Conservation (phyloP, 2,329 filamentous ascomycete genomes). For the Fusarium nurragi region DNA sequence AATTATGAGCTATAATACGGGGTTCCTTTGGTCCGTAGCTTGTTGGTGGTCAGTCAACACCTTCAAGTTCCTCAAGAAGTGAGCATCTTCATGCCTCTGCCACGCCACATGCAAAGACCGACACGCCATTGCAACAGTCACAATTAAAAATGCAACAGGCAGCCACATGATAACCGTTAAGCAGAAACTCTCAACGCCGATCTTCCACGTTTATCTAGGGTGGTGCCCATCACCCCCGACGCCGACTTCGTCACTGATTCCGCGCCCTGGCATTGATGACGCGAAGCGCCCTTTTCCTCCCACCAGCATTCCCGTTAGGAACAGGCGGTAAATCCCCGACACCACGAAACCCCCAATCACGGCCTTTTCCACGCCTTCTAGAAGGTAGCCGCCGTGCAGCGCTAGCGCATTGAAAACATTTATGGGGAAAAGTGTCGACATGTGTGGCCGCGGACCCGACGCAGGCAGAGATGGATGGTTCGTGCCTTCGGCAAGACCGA, state of each 20-base stretch:
- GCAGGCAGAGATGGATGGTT: conserved; percentile 11
- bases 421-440: background rate
- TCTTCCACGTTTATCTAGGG: conserved; percentile 5
- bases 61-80: too few species aligned
- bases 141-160: background rate
- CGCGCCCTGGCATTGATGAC: conserved; percentile 7
- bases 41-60: too few species aligned
- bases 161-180: background rate
- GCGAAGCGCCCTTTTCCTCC: background rate
- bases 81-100: too few species aligned
- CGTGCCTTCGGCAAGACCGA: conserved; percentile 22
- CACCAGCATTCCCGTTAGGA: background rate
- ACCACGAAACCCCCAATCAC: background rate
- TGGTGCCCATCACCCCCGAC: background rate
- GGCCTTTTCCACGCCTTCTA: conserved; percentile 4
- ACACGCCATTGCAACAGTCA: background rate
- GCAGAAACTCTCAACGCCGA: background rate
- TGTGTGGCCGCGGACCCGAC: conserved; percentile 22
- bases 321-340: background rate
- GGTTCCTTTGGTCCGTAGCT: background rate
- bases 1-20: background rate
- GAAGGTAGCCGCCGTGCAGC: conserved; percentile 6
- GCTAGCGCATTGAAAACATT: conserved; percentile 13
- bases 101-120: background rate
- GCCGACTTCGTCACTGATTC: background rate